phyloP scores from a whole-genome alignment of 768 basidiomycete species.

The Psilocybe tampanensis region DNA sequence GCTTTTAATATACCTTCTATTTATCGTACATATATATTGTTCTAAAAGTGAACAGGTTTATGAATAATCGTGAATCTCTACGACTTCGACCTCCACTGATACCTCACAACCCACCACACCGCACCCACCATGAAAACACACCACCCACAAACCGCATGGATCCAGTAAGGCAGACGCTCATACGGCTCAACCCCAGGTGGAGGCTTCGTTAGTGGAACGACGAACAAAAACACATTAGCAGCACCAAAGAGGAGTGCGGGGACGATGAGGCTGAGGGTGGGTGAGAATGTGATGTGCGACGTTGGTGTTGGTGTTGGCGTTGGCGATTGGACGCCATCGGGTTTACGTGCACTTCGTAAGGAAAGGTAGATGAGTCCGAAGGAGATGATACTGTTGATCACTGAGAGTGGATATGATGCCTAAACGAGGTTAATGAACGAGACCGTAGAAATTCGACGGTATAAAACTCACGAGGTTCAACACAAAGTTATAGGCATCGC shows the following conservation, averaged over 20 bases:
- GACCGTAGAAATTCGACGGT: background rate
- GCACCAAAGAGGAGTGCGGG: constrained; percentile 50
- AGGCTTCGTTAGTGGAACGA: constrained; percentile 59
- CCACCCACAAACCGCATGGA: constrained; percentile 43
- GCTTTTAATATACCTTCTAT: too few species aligned
- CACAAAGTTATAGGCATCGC: constrained; percentile 69
- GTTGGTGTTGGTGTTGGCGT: background rate
- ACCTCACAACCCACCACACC: constrained; percentile 31
- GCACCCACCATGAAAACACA: constrained; percentile 38
- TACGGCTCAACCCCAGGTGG: constrained; percentile 49
- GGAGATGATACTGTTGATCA: constrained; percentile 54
- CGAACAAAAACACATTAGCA: constrained; percentile 58
- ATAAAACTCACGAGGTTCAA: constrained; percentile 49
- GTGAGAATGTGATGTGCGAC: background rate
- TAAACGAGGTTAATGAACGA: constrained; percentile 1
- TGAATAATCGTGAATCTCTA: too few species aligned
- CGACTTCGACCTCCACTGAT: too few species aligned
- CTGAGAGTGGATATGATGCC: constrained; percentile 49
- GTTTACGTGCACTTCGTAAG: constrained; percentile 7
- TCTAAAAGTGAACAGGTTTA: too few species aligned
- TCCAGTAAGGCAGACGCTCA: constrained; percentile 59
- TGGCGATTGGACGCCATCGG: too few species aligned
- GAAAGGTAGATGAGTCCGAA: constrained; percentile 49
- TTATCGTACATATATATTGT: too few species aligned
- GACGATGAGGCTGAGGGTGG: constrained; percentile 15